These are phyloP conservation scores for Penicillium riverlandense DNA, from an alignment of 495 filamentous ascomycete species.

Conservation along the genomic window DNA sequence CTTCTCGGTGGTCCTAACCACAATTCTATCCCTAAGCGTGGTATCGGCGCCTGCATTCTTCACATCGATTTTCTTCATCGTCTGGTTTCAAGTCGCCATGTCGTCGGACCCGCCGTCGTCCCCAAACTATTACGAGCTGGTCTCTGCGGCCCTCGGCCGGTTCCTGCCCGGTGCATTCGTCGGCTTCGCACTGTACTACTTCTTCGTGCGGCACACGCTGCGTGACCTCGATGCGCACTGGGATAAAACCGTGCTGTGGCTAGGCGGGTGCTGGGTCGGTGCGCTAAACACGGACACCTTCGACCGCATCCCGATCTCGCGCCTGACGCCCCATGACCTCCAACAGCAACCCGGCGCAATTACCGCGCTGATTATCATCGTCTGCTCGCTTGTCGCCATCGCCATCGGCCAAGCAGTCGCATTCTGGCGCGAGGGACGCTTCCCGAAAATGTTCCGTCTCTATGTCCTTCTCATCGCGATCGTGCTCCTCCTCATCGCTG, in stretches of 20 bases:
- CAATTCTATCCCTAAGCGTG: conserved; percentile 58
- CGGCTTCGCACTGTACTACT: conserved; percentile 63
- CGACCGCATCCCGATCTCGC: conserved; percentile 66
- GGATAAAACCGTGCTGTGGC: conserved; percentile 70
- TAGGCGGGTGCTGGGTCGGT: conserved; percentile 70
- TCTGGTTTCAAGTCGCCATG: conserved; percentile 71
- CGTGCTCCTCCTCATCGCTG: conserved; percentile 40
- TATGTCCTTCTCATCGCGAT: conserved; percentile 46
- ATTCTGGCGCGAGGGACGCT: conserved; percentile 59
- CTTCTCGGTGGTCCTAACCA: conserved; percentile 56
- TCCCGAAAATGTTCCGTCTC: conserved; percentile 56
- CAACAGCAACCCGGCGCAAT: conserved; percentile 68
- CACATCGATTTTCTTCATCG: conserved; percentile 53
- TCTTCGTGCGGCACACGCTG: conserved; percentile 44
- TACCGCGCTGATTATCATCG: conserved; percentile 55
- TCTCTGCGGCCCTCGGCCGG: conserved; percentile 58
- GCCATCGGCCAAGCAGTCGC: conserved; percentile 54
- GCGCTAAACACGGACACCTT: conserved; percentile 72
- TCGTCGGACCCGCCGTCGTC: conserved; percentile 60
- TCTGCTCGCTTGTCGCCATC: conserved; percentile 46
- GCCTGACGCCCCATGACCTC: conserved; percentile 67
- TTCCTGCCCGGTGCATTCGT: conserved; percentile 68
- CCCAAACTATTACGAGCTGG: conserved; percentile 42
- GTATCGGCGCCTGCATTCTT: conserved; percentile 59
- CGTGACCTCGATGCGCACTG: conserved; percentile 53